Evolutionary conservation across 2,329 filamentous ascomycete species (phyloP), one percentile per base, ranked within the genome.

Genomic region (Fusarium sp.): DNA sequence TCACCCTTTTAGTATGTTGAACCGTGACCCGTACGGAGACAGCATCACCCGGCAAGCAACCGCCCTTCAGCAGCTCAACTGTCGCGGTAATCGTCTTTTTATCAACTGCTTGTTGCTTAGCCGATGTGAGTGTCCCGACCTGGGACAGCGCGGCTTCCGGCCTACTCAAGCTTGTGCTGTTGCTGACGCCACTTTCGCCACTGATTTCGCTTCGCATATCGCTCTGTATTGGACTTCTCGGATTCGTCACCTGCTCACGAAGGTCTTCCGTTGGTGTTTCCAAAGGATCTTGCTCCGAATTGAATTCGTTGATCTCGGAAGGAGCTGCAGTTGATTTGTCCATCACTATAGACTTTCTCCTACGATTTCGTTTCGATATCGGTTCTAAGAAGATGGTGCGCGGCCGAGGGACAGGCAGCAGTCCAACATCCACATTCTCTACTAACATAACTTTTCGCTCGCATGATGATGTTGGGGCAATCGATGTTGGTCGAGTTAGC

Each of bases 361-460:
- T 89, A 77, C 88, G 92, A 44, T 88, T 85, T 67, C 90, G 88
- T 79, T 89, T 92, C n/a, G 92, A 92, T 74, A 97, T 91, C 0
- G 95, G 94, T 80, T 98, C 95, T 38, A 98, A 86, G 6, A 94
- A 96, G 72, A 98, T 95, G 9, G 93, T 92, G 63, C 93, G 90
- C 32, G 95, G 91, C 76, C 93, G 94, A 5, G 95, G 95, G 5
- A 91, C 87, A 16, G 88, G 85, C 37, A 98, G 86, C 2, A 90
- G 84, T 10, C 94, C 94, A 73, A 98, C 92, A 79, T 99, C 96
- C 57, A 98, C 92, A 67, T 89, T 91, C 81, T 98, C 94, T 38
- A 94, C 85, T 12, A 98, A 85, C 67, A 91, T 90, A 28, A 99
- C 88, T 78, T 95, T 95, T 69, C 91, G 89, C 75, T 97, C 94